Evolutionary conservation across 2,329 filamentous ascomycete genomes (phyloP), one percentile per base, ranked within the genome.

Genomic region (Neophaeococcomyces aloes): DNA sequence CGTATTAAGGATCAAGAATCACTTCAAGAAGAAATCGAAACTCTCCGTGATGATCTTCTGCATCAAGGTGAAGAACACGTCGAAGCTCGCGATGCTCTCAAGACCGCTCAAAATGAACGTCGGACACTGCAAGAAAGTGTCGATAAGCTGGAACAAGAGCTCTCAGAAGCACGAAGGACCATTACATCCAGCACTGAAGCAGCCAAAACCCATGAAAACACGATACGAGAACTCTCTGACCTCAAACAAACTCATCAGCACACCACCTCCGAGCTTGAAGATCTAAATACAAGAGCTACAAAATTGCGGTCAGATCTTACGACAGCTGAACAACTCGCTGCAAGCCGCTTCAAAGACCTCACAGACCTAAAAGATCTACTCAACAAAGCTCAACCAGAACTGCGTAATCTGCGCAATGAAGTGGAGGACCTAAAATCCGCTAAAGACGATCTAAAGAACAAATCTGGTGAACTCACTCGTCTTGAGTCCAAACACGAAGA

Each of bases 301-400:
- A 74, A 75, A 0, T 63, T 95, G 14, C 80, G 94, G 57, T 85
- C 82, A 0, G 89, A 98, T 58, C 72, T 96, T 2, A 82, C 79
- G 2, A 87, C 87, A 2, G 83, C 88, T 0, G 81, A 95, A 59
- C 79, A 93, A 62, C 74, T 96, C 10, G 86, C 91, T 0, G 81
- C 93, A 48, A 82, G 77, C 13, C 75, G 91, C 23, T 96, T 87
- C 68, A 94, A 87, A 61, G 88, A 96, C 47, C 68, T 95, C 1
- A 81, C 80, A 0, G 84, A 94, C 21, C 68, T 94, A 35, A 76
- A 81, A 15, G 83, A 89, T 48, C 71, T 88, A 2, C 64, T 95
- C 23, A 81, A 87, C 52, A 93, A 91, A 60, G 76, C 83, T 1
- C 88, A 95, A 57, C 83, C 86, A 0, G 89, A 98, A 62, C 68